Evolutionary conservation across 345 rosid genomes (phyloP).

Genomic region (Aethionema arabicum): DNA sequence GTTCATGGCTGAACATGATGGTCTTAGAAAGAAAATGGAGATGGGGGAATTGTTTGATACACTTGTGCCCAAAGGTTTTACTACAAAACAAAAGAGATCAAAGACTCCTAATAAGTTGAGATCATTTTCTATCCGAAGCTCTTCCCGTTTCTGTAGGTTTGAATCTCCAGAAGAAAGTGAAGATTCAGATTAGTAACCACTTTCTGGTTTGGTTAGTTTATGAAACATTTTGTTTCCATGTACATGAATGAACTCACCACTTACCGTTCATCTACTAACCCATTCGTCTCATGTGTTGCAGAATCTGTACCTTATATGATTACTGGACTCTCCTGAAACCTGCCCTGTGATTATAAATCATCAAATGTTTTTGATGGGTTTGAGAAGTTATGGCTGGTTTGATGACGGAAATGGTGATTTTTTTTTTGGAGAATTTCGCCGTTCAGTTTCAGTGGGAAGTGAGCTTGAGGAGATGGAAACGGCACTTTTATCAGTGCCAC

Average conservation of each 20-base stretch:
- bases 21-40: constrained; percentile 59
- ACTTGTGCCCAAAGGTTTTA: constrained; percentile 54
- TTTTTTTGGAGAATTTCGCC: constrained; percentile 52
- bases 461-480: constrained; percentile 39
- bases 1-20: constrained; percentile 46
- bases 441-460: constrained; percentile 13
- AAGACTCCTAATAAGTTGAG: constrained; percentile 37
- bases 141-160: constrained; percentile 45
- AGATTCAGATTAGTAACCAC: constrained; percentile 46
- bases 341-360: constrained; percentile 39
- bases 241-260: constrained; percentile 20
- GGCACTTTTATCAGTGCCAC: background rate
- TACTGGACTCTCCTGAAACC: constrained; percentile 57
- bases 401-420: constrained; percentile 51
- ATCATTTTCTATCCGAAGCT: constrained; percentile 42
- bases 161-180: constrained; percentile 53
- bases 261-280: background rate
- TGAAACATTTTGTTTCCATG: constrained; percentile 5
- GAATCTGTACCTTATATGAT: constrained; percentile 54
- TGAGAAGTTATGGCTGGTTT: constrained; percentile 10
- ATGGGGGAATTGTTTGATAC: constrained; percentile 72
- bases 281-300: constrained; percentile 38
- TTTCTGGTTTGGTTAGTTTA: constrained; percentile 13
- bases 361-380: constrained; percentile 19
- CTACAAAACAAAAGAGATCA: constrained; percentile 54